These are phyloP conservation scores for Starmerella kuoi DNA, from an alignment of 805 yeast genomes.

Conservation along the genomic window DNA sequence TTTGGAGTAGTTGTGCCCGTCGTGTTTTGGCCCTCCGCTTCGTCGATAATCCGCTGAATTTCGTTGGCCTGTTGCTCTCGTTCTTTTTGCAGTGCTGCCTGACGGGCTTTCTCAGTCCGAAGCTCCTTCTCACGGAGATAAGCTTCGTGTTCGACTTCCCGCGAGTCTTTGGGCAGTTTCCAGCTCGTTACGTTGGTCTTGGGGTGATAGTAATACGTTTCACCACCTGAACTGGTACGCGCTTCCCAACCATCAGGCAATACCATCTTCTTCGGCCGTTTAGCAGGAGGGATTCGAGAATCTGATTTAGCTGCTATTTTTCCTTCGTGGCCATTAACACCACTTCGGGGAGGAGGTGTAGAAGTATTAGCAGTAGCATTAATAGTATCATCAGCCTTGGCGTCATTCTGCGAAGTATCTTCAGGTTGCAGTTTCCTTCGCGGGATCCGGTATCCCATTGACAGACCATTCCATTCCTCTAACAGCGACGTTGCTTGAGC, in stretches of 20 bases:
- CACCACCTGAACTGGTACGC: conserved; percentile 38
- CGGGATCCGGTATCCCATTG: conserved; percentile 78
- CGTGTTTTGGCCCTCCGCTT: conserved; percentile 8
- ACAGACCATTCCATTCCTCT: conserved; percentile 57
- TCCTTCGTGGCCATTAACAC: background rate
- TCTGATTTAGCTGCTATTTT: background rate
- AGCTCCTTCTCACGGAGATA: conserved; percentile 17
- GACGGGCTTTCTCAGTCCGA: conserved; percentile 9
- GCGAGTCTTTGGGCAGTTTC: conserved; percentile 41
- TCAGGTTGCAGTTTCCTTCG: conserved; percentile 34
- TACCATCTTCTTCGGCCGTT: background rate
- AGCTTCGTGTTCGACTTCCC: conserved; percentile 19
- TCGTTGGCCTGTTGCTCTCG: conserved; percentile 29
- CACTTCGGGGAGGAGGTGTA: background rate
- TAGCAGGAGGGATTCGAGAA: background rate
- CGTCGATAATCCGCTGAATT: conserved; percentile 25
- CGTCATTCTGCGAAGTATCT: background rate
- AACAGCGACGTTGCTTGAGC: conserved; percentile 37
- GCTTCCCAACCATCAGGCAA: conserved; percentile 59
- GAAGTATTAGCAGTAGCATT: background rate
- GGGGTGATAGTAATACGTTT: conserved; percentile 44
- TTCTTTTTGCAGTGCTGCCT: conserved; percentile 13
- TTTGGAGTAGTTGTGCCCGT: conserved; percentile 4
- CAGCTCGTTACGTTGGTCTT: conserved; percentile 40
- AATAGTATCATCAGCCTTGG: background rate